Base-by-base conservation (phyloP, 2,329 filamentous ascomycete genomes). In the Fusarium nurragi region DNA sequence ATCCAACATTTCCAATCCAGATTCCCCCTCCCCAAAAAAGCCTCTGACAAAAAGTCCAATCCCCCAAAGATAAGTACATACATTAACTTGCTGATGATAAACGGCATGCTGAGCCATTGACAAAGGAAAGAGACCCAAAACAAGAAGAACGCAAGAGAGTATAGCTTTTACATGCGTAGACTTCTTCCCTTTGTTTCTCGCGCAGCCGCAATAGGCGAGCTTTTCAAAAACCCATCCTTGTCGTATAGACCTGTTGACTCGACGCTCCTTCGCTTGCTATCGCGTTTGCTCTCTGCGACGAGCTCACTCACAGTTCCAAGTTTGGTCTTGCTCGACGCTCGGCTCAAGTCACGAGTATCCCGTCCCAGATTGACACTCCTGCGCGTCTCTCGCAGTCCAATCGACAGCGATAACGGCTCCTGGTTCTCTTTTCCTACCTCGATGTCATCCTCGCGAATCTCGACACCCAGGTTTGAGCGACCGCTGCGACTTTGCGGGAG, bases 181-280 rank as follows among this genome's bases (percentile, higher is more conserved):
- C 46, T 56, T 34, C 68, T 56, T 39, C 67, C 68, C 41, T 65
- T 63, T n/a, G 60, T 30, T 16, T 76, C 71, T 58, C 75, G 71
- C 11, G 75, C 76, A 4, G 78, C 77, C 22, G 76, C 70, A n/a
- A 77, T 77, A 4, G 80, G 81, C 23, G 80, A 80, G 26, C 73
- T 71, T 58, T 79, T 74, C 55, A 83, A 65, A 47, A 83, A 83
- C 3, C 80, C 81, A 25, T 83, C 79, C 45, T 75, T 70, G 57
- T 83, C 80, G 59, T 83, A 83, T 45, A 81, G 49, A 2, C 78
- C 78, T 26, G 79, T 55, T 30, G 78, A 82, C 19, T 81, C 79
- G 1, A 73, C 68, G 16, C 79, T 80, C 19, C 60, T 63, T 2
- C 73, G 60, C 23, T 64, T 44, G 28, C 63, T 62, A n/a, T 66